phyloP scores from a whole-genome alignment of 305 asterid species.

The Fraxinus baroniana region DNA sequence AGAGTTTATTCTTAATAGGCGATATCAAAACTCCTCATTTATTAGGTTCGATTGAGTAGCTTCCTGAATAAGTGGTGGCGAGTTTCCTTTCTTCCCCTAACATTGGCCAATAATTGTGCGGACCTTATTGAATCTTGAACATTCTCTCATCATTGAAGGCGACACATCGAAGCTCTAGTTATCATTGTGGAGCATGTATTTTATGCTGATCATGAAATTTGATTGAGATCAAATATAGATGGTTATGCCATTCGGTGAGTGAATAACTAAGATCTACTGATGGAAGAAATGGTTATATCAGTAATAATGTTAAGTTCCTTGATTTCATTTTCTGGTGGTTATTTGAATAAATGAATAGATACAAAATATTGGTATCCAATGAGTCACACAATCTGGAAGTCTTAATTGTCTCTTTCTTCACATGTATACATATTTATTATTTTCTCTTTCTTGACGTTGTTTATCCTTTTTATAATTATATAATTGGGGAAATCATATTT shows the following conservation, averaged over 20 bases:
- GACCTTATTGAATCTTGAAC: neutral
- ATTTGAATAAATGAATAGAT: neutral
- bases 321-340: neutral
- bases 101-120: neutral
- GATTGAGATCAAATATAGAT: neutral
- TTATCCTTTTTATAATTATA: neutral
- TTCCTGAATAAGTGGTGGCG: neutral
- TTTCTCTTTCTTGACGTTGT: neutral
- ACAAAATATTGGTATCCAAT: neutral
- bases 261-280: neutral
- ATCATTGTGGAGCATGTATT: neutral
- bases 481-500: neutral
- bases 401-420: neutral
- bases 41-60: neutral
- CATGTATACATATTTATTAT: neutral
- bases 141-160: neutral
- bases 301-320: neutral
- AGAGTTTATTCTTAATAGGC: neutral
- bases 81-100: neutral
- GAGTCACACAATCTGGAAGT: neutral
- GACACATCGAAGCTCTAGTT: neutral
- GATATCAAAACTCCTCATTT: neutral
- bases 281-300: neutral
- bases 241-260: neutral
- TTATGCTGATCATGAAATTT: neutral